Base-by-base conservation (phyloP, 345 rosid species). In the Ricinus communis region DNA sequence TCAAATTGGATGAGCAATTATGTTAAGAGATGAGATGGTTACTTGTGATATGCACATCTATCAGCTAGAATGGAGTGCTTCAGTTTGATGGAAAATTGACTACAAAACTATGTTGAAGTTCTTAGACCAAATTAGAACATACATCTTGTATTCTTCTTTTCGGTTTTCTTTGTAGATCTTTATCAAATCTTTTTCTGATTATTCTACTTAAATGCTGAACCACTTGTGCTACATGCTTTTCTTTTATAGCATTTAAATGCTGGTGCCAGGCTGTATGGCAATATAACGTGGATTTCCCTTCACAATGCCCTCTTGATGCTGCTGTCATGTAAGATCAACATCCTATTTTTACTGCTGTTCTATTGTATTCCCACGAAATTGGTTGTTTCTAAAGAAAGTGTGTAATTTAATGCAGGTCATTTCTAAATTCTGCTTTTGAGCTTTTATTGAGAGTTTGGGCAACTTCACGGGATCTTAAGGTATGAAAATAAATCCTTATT, bases 241-340 rank as follows among this genome's bases (percentile, higher is more conserved):
- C 61, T 82, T 85, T 68, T 85, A 68, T 83, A 94, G 98, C 98
- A 51, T 88, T 94, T 69, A 94, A 88, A 82, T 94, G 96, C 84
- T 94, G 98, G 98, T 87, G 91, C 81, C 96, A 90, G 76, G 98
- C 98, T 83, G 93, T 82, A 63, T 85, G 87, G 88, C 91, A 85
- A 67, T 91, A 78, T 70, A 79, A 63, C 63, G 67, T 75, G 66
- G 98, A 93, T 73, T 82, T 80, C 70, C 87, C 93, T 68, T 84
- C 86, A 38, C 75, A 80, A 73, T 83, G 88, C 41, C 81, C 81
- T 66, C 87, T 91, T 18, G 97, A 94, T 76, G 84, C 85, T 74
- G 97, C 88, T 82, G 94, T 94, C 78, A 90, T 90, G 98, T 94
- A 81, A 88, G 96, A 74, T 76, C 74, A 50, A 62, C 54, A 60